These are phyloP conservation scores for Cordyceps militaris DNA, from an alignment of 2,329 filamentous ascomycete species.

Conservation along the genomic window DNA sequence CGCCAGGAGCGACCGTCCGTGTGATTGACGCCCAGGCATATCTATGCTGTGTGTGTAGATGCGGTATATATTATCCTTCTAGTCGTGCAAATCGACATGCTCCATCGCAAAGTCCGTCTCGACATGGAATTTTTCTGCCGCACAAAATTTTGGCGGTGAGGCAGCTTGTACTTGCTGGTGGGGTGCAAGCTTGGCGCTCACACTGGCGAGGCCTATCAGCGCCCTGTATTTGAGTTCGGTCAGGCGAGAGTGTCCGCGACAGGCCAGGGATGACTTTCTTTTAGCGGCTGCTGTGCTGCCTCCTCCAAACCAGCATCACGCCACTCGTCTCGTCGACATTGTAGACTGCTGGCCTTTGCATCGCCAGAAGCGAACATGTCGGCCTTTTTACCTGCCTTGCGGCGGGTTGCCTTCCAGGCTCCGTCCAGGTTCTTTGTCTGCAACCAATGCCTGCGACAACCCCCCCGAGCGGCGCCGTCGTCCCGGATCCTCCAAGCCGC, in stretches of 20 bases:
- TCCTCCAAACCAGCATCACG: background rate
- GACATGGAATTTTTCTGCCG: slow-evolving; percentile 25
- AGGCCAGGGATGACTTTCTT: background rate
- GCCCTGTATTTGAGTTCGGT: slow-evolving; percentile 10
- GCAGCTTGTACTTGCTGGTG: slow-evolving; percentile 16
- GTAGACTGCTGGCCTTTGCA: background rate
- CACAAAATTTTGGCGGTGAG: slow-evolving; percentile 26
- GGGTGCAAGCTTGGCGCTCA: slow-evolving; percentile 19
- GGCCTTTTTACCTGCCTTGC: slow-evolving; percentile 34
- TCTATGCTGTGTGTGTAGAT: slow-evolving; percentile 9
- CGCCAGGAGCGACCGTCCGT: slow-evolving; percentile 45
- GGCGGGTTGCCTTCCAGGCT: slow-evolving; percentile 33
- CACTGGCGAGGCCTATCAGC: slow-evolving; percentile 25
- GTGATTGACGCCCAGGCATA: slow-evolving; percentile 54
- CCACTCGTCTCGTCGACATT: slow-evolving; percentile 14
- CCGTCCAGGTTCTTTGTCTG: slow-evolving; percentile 37
- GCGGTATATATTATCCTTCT: background rate
- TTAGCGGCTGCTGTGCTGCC: background rate
- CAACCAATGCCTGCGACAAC: slow-evolving; percentile 41
- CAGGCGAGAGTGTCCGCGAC: slow-evolving; percentile 8
- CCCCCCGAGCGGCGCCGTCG: slow-evolving; percentile 27
- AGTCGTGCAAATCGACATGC: background rate
- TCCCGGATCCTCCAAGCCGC: slow-evolving; percentile 33
- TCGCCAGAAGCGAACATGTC: slow-evolving; percentile 29
- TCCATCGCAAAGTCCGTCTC: background rate